Conservation (phyloP, 148 eudicot species). For the Vaccinium darrowii region DNA sequence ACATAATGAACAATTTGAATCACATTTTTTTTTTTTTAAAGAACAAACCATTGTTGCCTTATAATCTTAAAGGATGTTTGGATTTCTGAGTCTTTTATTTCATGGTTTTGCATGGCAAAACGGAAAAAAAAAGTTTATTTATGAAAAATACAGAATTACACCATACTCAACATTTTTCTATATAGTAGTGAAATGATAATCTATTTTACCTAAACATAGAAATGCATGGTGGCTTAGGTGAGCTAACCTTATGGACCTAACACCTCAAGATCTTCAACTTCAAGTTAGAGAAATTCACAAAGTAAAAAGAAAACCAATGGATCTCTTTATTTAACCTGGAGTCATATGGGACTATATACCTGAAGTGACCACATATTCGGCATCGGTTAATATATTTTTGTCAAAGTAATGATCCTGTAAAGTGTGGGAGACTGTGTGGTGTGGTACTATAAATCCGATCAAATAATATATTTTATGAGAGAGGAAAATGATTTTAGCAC, state of each 20-base stretch:
- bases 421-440: not conserved
- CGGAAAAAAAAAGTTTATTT: not conserved
- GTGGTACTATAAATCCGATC: not conserved
- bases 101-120: not conserved
- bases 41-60: too few relatives aligned
- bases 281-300: not conserved
- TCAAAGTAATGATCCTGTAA: not conserved
- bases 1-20: not conserved
- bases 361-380: not conserved
- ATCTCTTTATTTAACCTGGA: not conserved
- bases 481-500: not conserved
- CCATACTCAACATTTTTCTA: not conserved
- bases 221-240: constrained; percentile 9
- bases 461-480: not conserved
- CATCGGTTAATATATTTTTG: too few relatives aligned
- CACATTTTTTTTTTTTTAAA: too few relatives aligned
- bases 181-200: not conserved
- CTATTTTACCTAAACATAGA: constrained; percentile 19
- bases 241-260: not conserved
- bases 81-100: not conserved
- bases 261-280: not conserved
- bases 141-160: not conserved
- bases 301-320: not conserved
- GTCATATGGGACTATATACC: not conserved
- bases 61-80: too few relatives aligned